Conservation (phyloP, 2,329 filamentous ascomycete genomes). For the Plectosphaerella cucumerina region DNA sequence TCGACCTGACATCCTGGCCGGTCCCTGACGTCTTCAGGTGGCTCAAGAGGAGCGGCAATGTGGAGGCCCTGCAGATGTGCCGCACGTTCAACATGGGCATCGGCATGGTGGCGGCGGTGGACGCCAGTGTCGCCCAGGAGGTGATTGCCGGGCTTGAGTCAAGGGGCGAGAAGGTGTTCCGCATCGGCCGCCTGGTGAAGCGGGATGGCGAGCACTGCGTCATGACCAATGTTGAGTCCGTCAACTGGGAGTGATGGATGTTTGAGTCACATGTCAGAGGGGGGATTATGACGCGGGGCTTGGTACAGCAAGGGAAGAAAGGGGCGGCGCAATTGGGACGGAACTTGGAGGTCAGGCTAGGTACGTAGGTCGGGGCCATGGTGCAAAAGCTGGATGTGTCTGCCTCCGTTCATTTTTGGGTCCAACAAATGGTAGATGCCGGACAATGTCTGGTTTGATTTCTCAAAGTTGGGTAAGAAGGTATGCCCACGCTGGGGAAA, state of each 20-base stretch:
- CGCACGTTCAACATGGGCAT: slow-evolving; percentile 93
- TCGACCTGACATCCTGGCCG: slow-evolving; percentile 73
- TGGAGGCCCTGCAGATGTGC: slow-evolving; percentile 76
- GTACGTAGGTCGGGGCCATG: too few relatives aligned
- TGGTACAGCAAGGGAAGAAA: background rate
- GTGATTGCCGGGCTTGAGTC: slow-evolving; percentile 57
- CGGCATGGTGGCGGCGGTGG: slow-evolving; percentile 88
- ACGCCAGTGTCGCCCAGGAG: slow-evolving; percentile 55
- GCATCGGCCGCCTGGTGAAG: slow-evolving; percentile 66
- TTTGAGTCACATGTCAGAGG: too few relatives aligned
- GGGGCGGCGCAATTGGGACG: background rate
- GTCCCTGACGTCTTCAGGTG: slow-evolving; percentile 79
- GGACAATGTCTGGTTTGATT: too few relatives aligned
- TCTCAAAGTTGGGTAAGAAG: too few relatives aligned
- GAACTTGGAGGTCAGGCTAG: too few relatives aligned
- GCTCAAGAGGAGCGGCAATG: slow-evolving; percentile 71
- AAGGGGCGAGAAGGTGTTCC: slow-evolving; percentile 72
- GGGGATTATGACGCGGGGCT: background rate
- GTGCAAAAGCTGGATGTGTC: too few relatives aligned
- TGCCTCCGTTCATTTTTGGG: too few relatives aligned
- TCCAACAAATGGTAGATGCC: too few relatives aligned
- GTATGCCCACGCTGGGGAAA: too few relatives aligned
- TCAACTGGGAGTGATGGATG: too few relatives aligned
- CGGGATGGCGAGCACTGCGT: slow-evolving; percentile 39
- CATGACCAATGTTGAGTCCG: background rate